These are phyloP conservation scores for Trametes cinnabarina DNA, from an alignment of 768 basidiomycete genomes.

Conservation along the genomic window DNA sequence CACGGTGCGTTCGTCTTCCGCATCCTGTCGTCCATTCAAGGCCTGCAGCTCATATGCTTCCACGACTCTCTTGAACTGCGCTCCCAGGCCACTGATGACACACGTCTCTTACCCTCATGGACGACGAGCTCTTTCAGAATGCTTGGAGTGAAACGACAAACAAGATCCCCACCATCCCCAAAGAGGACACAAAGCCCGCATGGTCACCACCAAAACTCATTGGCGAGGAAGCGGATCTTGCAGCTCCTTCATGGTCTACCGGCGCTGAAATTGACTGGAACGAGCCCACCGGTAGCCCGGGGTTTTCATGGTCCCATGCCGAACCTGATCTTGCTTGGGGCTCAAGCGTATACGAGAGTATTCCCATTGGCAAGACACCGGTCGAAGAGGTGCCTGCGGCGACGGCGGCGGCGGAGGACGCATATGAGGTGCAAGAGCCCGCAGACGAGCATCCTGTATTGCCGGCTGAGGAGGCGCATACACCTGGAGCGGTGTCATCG, in stretches of 20 bases:
- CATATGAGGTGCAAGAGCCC: neutral
- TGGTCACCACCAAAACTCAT: conserved; percentile 24
- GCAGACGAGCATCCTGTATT: neutral
- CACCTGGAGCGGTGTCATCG: neutral
- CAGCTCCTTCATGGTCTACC: conserved; percentile 56
- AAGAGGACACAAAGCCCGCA: conserved; percentile 5
- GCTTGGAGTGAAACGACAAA: conserved; percentile 58
- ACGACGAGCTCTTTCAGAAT: conserved; percentile 77
- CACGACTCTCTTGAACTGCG: neutral
- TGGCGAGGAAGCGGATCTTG: conserved; percentile 54
- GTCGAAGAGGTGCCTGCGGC: neutral
- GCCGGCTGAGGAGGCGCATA: neutral
- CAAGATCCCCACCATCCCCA: conserved; percentile 5
- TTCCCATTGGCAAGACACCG: conserved; percentile 32
- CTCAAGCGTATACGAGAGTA: conserved; percentile 41
- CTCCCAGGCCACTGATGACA: conserved; percentile 8
- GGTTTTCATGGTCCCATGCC: conserved; percentile 43
- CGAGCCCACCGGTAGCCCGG: conserved; percentile 40
- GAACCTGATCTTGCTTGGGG: conserved; percentile 27
- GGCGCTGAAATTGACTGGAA: conserved; percentile 46
- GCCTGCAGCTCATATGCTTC: too few relatives aligned
- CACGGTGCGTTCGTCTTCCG: neutral
- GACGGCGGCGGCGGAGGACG: neutral
- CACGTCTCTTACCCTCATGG: conserved; percentile 43
- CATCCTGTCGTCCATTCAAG: neutral